Percentiles rank a stretch among this genome's conserved stretches.
Conservation (phyloP, 495 filamentous ascomycete species). For the Penicillium lagena region DNA sequence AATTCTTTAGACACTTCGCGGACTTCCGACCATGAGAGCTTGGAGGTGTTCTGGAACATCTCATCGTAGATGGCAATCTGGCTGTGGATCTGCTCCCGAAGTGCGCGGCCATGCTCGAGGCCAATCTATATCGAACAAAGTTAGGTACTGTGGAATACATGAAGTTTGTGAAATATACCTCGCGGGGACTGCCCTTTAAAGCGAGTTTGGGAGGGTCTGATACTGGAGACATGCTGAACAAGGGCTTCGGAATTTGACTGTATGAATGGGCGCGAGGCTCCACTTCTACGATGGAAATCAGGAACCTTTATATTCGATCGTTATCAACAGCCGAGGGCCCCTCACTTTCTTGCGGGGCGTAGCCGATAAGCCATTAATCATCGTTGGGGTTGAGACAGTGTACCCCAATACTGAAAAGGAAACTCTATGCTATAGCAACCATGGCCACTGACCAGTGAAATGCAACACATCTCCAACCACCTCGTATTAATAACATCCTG, state of each 20-base stretch:
- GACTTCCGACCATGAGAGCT: conserved; percentile 44
- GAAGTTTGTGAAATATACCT: conserved; percentile 11
- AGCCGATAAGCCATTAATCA: conserved; percentile 3
- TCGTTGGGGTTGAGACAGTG: too few species aligned
- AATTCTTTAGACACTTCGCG: conserved; percentile 39
- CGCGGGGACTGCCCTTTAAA: conserved; percentile 18
- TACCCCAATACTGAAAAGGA: not conserved
- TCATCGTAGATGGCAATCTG: conserved; percentile 44
- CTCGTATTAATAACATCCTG: not conserved
- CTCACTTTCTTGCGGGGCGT: conserved; percentile 15
- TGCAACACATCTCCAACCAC: not conserved
- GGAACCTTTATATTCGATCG: not conserved
- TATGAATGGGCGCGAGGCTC: too few species aligned
- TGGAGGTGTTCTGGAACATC: conserved; percentile 44
- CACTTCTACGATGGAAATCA: not conserved
- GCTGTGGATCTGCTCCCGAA: conserved; percentile 37
- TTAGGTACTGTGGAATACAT: not conserved
- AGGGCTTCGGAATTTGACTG: too few species aligned
- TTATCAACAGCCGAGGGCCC: not conserved
- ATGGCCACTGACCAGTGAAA: not conserved
- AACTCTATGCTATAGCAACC: not conserved
- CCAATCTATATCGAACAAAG: conserved; percentile 37
- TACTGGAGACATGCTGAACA: not conserved
- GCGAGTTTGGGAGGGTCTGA: conserved; percentile 13
- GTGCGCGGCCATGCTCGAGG: conserved; percentile 41